A percentile compares a stretch with the other conserved stretches of the same genome.
phyloP scores from a whole-genome alignment of 768 basidiomycete species.

The Dentipellis sp. region DNA sequence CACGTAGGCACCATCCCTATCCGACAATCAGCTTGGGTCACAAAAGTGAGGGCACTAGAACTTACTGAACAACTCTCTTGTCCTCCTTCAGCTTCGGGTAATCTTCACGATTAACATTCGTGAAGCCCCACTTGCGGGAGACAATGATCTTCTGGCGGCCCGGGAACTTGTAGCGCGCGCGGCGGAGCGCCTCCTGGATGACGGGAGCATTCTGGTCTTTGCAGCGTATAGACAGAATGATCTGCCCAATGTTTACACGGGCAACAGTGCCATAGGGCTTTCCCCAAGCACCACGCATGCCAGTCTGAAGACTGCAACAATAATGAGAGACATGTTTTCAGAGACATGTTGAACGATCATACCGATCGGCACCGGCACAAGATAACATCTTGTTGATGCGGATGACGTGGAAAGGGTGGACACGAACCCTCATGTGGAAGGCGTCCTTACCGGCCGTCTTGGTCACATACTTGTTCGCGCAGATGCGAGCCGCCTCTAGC shows the following conservation, averaged over 20 bases:
- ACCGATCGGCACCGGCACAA: slow-evolving; percentile 98
- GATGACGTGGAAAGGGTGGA: slow-evolving; percentile 97
- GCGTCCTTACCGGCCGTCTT: slow-evolving; percentile 98
- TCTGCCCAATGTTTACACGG: slow-evolving; percentile 94
- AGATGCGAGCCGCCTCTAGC: slow-evolving; percentile 96
- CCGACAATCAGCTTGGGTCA: slow-evolving; percentile 5
- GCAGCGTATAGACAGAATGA: slow-evolving; percentile 86
- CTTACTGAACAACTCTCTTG: slow-evolving; percentile 82
- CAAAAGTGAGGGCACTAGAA: slow-evolving; percentile 16
- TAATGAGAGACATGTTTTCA: neutral
- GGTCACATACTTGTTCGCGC: slow-evolving; percentile 99
- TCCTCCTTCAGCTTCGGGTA: slow-evolving; percentile 85
- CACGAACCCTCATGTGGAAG: slow-evolving; percentile 95
- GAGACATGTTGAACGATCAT: slow-evolving; percentile 15
- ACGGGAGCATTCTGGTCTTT: slow-evolving; percentile 83
- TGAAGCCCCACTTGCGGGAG: slow-evolving; percentile 99
- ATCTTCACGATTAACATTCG: slow-evolving; percentile 83
- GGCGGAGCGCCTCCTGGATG: slow-evolving; percentile 94
- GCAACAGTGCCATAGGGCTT: slow-evolving; percentile 96
- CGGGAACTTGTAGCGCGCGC: slow-evolving; percentile 99
- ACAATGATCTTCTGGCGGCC: slow-evolving; percentile 96
- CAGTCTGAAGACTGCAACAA: slow-evolving; percentile 67
- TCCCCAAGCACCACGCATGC: slow-evolving; percentile 99
- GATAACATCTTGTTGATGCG: slow-evolving; percentile 99
- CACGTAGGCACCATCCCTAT: slow-evolving; percentile 89